Evolutionary conservation across 306 rosid species (phyloP).

Genomic region (Lablab purpureus): DNA sequence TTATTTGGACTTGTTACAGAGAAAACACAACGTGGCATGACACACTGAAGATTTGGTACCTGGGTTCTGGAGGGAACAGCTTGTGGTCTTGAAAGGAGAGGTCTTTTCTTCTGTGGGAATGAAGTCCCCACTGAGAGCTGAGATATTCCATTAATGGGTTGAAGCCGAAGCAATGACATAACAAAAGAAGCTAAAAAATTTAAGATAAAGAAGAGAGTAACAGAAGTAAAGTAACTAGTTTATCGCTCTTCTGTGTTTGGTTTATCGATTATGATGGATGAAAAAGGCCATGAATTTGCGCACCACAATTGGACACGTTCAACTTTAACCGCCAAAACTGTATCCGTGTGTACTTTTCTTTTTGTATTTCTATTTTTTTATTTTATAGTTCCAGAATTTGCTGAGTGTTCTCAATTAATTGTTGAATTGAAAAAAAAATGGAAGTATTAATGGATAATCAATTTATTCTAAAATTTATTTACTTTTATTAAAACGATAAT

Average conservation of each 20-base stretch:
- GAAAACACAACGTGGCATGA: slow-evolving; percentile 23
- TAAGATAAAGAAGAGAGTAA: not conserved
- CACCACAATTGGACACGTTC: slow-evolving; percentile 68
- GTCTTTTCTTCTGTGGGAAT: slow-evolving; percentile 45
- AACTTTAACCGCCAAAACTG: slow-evolving; percentile 65
- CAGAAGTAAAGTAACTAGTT: not conserved
- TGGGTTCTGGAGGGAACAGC: slow-evolving; percentile 81
- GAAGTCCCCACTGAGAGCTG: slow-evolving; percentile 43
- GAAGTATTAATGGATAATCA: too few relatives aligned
- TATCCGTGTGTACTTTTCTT: not conserved
- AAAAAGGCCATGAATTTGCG: slow-evolving; percentile 52
- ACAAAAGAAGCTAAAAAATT: slow-evolving; percentile 8
- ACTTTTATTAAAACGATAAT: too few relatives aligned
- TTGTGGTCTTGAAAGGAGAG: slow-evolving; percentile 55
- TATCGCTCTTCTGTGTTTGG: slow-evolving; percentile 19
- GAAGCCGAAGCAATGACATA: slow-evolving; percentile 70
- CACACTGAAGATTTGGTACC: slow-evolving; percentile 53
- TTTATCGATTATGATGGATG: slow-evolving; percentile 30
- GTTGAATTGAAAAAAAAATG: too few relatives aligned
- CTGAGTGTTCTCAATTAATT: too few relatives aligned
- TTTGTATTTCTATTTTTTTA: not conserved
- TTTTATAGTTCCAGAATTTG: too few relatives aligned
- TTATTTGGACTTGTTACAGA: slow-evolving; percentile 6
- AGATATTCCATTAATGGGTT: slow-evolving; percentile 55
- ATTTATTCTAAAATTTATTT: too few relatives aligned